phyloP scores from a whole-genome alignment of 331 rosid genomes.

The Stylosanthes scabra region DNA sequence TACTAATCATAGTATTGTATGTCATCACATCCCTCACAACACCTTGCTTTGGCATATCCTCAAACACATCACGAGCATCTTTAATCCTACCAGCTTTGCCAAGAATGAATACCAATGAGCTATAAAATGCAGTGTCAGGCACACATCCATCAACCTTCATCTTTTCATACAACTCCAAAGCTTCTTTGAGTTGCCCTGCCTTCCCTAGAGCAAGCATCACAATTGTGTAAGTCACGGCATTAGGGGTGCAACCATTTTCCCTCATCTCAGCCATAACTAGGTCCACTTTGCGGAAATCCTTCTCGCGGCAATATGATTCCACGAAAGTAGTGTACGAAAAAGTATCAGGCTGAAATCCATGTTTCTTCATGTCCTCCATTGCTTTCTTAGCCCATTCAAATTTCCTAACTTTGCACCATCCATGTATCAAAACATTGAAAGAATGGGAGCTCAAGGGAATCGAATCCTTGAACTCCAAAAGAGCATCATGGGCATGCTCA shows the following conservation, averaged over 20 bases:
- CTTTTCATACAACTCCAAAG: slow-evolving; percentile 63
- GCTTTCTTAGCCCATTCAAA: slow-evolving; percentile 60
- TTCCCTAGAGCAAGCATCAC: slow-evolving; percentile 73
- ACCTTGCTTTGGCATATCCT: slow-evolving; percentile 82
- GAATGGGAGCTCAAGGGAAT: slow-evolving; percentile 49
- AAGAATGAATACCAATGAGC: slow-evolving; percentile 72
- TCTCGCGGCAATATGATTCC: slow-evolving; percentile 58
- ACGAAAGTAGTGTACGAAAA: slow-evolving; percentile 64
- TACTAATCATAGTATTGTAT: slow-evolving; percentile 65
- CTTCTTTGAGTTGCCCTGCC: slow-evolving; percentile 64
- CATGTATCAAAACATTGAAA: slow-evolving; percentile 74
- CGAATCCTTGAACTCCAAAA: slow-evolving; percentile 58
- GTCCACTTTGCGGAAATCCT: slow-evolving; percentile 70
- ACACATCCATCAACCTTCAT: slow-evolving; percentile 72
- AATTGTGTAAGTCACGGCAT: slow-evolving; percentile 65
- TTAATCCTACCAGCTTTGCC: slow-evolving; percentile 75
- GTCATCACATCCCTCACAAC: slow-evolving; percentile 51
- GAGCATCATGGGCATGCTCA: slow-evolving; percentile 65
- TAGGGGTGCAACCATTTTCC: slow-evolving; percentile 66
- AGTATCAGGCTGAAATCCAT: slow-evolving; percentile 63
- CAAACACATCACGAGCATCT: slow-evolving; percentile 74
- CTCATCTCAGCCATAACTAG: slow-evolving; percentile 71
- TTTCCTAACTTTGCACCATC: slow-evolving; percentile 78
- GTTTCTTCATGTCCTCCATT: slow-evolving; percentile 74
- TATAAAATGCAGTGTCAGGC: slow-evolving; percentile 67